Percentiles rank a stretch among this genome's conserved stretches.
phyloP scores from a whole-genome alignment of 164 flowering plant species.

The Warburgia ugandensis region DNA sequence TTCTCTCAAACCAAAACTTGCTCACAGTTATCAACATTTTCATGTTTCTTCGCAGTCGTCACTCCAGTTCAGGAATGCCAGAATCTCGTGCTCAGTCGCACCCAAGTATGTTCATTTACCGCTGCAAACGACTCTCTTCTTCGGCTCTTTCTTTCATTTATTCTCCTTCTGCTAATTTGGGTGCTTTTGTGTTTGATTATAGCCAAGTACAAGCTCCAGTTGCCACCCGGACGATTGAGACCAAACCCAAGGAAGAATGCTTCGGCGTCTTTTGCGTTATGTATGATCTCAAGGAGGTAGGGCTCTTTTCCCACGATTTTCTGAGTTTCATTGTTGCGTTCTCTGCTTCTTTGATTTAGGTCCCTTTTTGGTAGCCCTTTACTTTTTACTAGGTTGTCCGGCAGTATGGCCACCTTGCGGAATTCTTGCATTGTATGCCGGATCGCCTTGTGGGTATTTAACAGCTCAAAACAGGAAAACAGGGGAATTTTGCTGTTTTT shows the following conservation, averaged over 20 bases:
- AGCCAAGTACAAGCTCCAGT: slow-evolving; percentile 52
- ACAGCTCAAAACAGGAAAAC: too few relatives aligned
- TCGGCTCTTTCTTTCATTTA: background rate
- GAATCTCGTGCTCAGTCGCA: slow-evolving; percentile 56
- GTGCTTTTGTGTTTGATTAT: slow-evolving; percentile 2
- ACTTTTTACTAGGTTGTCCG: background rate
- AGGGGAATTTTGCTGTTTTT: background rate
- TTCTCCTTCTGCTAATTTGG: background rate
- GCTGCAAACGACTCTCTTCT: too few relatives aligned
- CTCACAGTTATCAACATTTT: slow-evolving; percentile 17
- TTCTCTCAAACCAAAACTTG: slow-evolving; percentile 27
- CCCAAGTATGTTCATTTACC: slow-evolving; percentile 36
- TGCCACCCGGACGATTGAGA: slow-evolving; percentile 19
- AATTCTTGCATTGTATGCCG: background rate
- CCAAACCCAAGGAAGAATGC: slow-evolving; percentile 41
- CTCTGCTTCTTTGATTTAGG: background rate
- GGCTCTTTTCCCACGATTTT: slow-evolving; percentile 1
- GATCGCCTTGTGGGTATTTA: background rate
- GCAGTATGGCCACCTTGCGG: background rate
- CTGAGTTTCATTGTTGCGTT: background rate
- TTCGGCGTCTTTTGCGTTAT: slow-evolving; percentile 83
- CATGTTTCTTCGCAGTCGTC: slow-evolving; percentile 14
- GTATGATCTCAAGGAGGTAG: slow-evolving; percentile 81
- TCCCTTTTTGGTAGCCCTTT: background rate
- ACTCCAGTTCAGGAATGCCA: slow-evolving; percentile 14